phyloP scores from a whole-genome alignment of 306 rosid genomes.

The Senna tora region DNA sequence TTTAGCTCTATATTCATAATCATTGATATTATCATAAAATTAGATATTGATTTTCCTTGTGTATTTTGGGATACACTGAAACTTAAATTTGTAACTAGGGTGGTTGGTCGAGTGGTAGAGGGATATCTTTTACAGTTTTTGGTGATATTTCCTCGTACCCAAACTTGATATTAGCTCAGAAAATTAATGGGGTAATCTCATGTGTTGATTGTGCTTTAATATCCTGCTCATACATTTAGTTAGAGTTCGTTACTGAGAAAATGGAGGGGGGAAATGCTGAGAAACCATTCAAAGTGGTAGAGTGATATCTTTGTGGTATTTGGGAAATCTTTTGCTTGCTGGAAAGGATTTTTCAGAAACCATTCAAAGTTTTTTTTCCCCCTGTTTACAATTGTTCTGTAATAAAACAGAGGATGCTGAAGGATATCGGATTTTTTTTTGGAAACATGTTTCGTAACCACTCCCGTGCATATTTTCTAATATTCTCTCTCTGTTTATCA shows the following conservation, averaged over 20 bases:
- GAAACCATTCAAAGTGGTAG: no score
- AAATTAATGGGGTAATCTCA: not conserved
- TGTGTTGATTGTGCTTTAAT: not conserved
- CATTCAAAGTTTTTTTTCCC: not conserved
- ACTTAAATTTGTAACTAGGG: not conserved
- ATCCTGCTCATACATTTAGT: not conserved
- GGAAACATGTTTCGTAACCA: not conserved
- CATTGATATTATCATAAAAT: not conserved
- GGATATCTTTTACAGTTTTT: not conserved
- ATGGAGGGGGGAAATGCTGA: not conserved
- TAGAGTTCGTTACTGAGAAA: not conserved
- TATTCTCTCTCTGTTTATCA: not conserved
- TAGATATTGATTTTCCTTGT: not conserved
- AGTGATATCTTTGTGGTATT: not conserved
- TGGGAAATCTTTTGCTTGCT: not conserved
- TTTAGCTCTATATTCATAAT: not conserved
- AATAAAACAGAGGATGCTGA: not conserved
- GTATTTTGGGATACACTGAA: not conserved
- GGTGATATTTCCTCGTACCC: not conserved
- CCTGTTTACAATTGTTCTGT: not conserved
- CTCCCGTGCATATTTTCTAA: not conserved
- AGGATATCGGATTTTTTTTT: not conserved
- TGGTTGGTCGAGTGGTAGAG: not conserved
- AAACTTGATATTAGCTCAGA: not conserved
- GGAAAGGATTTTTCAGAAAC: not conserved